Base-by-base conservation (phyloP, 345 rosid genomes). In the Citrus hindsii region DNA sequence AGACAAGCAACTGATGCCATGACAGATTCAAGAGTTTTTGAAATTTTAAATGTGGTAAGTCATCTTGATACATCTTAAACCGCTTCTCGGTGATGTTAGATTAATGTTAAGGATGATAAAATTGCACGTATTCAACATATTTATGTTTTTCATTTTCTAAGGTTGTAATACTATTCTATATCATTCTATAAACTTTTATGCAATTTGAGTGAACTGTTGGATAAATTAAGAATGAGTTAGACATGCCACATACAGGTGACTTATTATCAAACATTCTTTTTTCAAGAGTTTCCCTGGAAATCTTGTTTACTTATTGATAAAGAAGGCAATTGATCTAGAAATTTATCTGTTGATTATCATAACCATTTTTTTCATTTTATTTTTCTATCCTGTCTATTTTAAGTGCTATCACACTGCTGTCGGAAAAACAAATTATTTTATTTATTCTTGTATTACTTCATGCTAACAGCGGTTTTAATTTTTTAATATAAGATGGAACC, bases 1-100 rank as follows among this genome's bases (percentile, higher is more conserved):
- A 87, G 86, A 82, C 86, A 88, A 85, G 85, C 79, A 55, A 93
- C 98, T 68, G 93, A 95, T 80, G 95, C 95, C 65, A 93, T 95
- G 98, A 85, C 40, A 82, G 98, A 93, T 69, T 87, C 97, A 7
- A 90, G 89, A 86, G 92, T 92, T 81, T 84, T 86, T 73, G 94
- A 93, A 72, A 88, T 95, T 81, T 84, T 95, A 73, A 84, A 86
- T 77, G 73, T 81, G 89, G 98, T 95, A 85, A 82, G 87, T 66
- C 70, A 18, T 74, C 72, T 75, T 64, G 51, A 38, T 25, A 30
- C 27, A 69, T 37, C 33, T 7, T 46, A n/a, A 10, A 60, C 4
- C 67, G 16, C 76, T 67, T 38, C 42, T 21, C 33, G 0, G 22
- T 19, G n/a, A 69, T 16, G n/a, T 66, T 67, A 56, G 53, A 72